These are phyloP conservation scores for Pseudogymnoascus sp. DNA, from an alignment of 2,329 filamentous ascomycete genomes.

Conservation along the genomic window DNA sequence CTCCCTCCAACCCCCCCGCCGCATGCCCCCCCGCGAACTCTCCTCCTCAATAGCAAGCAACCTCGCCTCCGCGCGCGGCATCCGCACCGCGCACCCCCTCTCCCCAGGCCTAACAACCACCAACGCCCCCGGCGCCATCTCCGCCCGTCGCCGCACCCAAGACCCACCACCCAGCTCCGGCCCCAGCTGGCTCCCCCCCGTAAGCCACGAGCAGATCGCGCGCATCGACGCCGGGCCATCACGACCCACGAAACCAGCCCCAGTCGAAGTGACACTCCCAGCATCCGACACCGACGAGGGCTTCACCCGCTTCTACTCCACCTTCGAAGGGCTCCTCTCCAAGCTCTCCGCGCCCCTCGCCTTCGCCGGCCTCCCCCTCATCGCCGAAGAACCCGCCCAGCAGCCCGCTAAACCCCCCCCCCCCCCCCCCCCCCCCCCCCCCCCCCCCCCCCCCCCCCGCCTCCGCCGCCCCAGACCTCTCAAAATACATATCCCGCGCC, in stretches of 20 bases:
- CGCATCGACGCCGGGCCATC: slow-evolving; percentile 25
- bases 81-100: slow-evolving; percentile 49
- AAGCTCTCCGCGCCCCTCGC: slow-evolving; percentile 83
- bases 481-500: slow-evolving; percentile 75
- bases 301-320: slow-evolving; percentile 85
- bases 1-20: slow-evolving; percentile 21
- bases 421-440: slow-evolving; percentile 18
- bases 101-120: slow-evolving; percentile 67
- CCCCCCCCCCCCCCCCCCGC: slow-evolving; percentile 14
- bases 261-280: slow-evolving; percentile 15
- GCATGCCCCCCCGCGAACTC: slow-evolving; percentile 54
- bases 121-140: slow-evolving; percentile 50
- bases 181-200: slow-evolving; percentile 41
- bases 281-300: slow-evolving; percentile 54
- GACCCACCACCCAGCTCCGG: slow-evolving; percentile 39
- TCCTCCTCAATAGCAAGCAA: slow-evolving; percentile 83
- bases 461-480: slow-evolving; percentile 62
- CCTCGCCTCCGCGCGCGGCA: slow-evolving; percentile 76
- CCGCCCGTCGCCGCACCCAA: slow-evolving; percentile 24
- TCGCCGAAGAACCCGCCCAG: slow-evolving; percentile 37
- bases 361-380: slow-evolving; percentile 82
- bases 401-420: too few species aligned
- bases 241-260: slow-evolving; percentile 20
- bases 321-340: slow-evolving; percentile 82
- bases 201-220: slow-evolving; percentile 25